Base-by-base conservation (phyloP, 164 flowering plant species). In the Macadamia tetraphylla region DNA sequence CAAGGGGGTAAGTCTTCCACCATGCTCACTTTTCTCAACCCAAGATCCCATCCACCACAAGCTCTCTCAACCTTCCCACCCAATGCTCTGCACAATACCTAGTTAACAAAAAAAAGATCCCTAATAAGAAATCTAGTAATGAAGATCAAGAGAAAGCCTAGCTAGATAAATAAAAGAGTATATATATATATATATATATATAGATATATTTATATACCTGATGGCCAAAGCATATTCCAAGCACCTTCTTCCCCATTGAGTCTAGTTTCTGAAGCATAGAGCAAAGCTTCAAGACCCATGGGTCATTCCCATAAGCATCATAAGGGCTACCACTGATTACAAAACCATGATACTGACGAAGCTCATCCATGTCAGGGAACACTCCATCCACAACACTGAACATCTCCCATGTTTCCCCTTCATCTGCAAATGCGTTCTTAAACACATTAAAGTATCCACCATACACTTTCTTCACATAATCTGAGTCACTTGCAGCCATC, bases 61-160 rank as follows among this genome's bases (percentile, higher is more conserved):
- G 94, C 70, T 65, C 70, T 84, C 62, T 86, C 89, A 40, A 86
- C 80, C 71, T 85, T 87, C 0, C 97, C 94, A 23, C 97, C 94
- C 79, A 87, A 64, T 52, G 90, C 89, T 64, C 97, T 76, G 70
- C 96, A 85, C 62, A 90, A 63, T 6, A 90, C 83, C 92, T 89
- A 35, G 5, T 35, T 35, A 35, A 35, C 40, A 67, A 3, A 49
- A 49, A 49, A 4, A 10, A 49, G 6, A 35, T 35, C 23, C 23
- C 23, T 23, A 23, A 49, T 49, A 49, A 49, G 53, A 49, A 10
- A 4, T 49, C 11, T 8, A 49, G 23, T 10, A 49, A 14, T 14
- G 5, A 14, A 49, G 14, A 14, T 7, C 7, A 1, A 10, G 53
- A 10, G 15, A 49, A 5, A 49, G 2, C 53, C 15, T 10, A 10